These are phyloP conservation scores for Mallotus nudiflorus DNA, from an alignment of 345 rosid species.

Conservation along the genomic window DNA sequence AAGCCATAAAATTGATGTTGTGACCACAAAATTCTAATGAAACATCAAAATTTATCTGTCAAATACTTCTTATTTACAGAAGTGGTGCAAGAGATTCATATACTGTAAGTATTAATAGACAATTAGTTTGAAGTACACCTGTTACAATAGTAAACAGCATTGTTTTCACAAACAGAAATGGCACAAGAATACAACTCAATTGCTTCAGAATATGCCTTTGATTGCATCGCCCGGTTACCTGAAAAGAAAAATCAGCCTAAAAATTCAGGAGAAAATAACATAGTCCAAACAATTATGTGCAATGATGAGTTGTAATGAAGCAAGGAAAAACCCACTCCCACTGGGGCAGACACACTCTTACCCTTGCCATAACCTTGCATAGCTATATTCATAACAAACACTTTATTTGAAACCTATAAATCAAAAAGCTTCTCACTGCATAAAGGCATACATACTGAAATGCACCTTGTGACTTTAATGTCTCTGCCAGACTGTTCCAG, in stretches of 20 bases:
- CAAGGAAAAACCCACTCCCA: neutral
- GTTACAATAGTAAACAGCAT: slow-evolving; percentile 87
- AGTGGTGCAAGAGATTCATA: neutral
- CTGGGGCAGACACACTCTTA: neutral
- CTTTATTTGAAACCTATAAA: neutral
- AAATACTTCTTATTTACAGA: neutral
- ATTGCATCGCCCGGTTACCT: slow-evolving; percentile 91
- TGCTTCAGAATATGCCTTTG: slow-evolving; percentile 62
- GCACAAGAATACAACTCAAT: slow-evolving; percentile 76
- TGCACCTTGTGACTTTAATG: slow-evolving; percentile 75
- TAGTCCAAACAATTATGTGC: neutral
- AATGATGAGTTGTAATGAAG: slow-evolving; percentile 3
- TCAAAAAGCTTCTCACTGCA: slow-evolving; percentile 6
- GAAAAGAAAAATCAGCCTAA: slow-evolving; percentile 26
- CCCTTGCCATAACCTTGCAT: neutral
- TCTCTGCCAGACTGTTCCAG: slow-evolving; percentile 57
- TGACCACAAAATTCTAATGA: neutral
- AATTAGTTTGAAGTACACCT: slow-evolving; percentile 44
- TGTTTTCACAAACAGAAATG: slow-evolving; percentile 57
- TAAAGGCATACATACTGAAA: slow-evolving; percentile 9
- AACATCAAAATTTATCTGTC: neutral
- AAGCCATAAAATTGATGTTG: neutral
- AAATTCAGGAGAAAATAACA: neutral
- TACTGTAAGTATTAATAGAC: neutral
- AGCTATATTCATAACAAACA: slow-evolving; percentile 6